phyloP scores from a whole-genome alignment of 1,284 basidiomycete species.

The Trichosporon inkin region DNA sequence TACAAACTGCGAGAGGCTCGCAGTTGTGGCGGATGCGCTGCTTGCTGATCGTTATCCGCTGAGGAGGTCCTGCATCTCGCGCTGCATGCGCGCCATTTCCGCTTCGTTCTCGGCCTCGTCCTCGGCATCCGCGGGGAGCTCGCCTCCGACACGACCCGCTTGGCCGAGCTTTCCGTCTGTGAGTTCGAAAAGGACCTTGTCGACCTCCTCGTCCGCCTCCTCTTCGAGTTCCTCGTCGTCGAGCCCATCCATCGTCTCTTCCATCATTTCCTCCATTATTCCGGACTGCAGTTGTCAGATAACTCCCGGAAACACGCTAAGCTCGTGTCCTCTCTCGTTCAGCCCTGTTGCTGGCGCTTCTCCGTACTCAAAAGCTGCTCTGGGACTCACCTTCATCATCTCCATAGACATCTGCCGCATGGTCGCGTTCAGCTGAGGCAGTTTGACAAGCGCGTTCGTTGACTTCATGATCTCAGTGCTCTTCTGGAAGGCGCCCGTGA shows the following conservation, averaged over 20 bases:
- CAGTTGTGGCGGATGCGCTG: too few species aligned
- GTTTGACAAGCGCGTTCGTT: constrained; percentile 82
- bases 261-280: constrained; percentile 89
- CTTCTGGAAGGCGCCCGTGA: constrained; percentile 93
- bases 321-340: background rate
- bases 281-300: constrained; percentile 61
- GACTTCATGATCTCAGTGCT: constrained; percentile 99
- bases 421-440: constrained; percentile 84
- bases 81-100: constrained; percentile 79
- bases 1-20: too few species aligned
- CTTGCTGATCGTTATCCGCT: constrained; percentile 55
- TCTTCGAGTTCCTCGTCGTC: constrained; percentile 93
- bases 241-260: constrained; percentile 70
- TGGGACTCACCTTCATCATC: constrained; percentile 87
- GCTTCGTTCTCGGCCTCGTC: constrained; percentile 76
- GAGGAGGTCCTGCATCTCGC: constrained; percentile 76
- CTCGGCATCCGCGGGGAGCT: constrained; percentile 63
- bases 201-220: constrained; percentile 94
- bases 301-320: too few species aligned
- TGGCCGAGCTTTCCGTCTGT: constrained; percentile 93
- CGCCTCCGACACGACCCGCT: constrained; percentile 66
- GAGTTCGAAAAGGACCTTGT: constrained; percentile 91
- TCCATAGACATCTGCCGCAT: constrained; percentile 99
- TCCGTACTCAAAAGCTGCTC: too few species aligned
- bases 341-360: too few species aligned